phyloP scores from a whole-genome alignment of 805 yeast genomes.

The Ascoidea asiatica region DNA sequence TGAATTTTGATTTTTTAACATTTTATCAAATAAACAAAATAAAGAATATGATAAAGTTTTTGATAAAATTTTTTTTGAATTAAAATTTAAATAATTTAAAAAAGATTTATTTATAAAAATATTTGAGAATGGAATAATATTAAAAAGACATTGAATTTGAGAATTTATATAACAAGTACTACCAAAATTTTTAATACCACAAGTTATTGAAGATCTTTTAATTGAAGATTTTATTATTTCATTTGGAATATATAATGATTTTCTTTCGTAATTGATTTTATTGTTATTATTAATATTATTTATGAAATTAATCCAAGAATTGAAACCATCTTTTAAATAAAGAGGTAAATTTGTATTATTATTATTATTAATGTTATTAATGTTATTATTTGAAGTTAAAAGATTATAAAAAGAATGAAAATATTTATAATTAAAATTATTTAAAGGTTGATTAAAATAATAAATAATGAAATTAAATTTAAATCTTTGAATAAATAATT shows the following conservation, averaged over 20 bases:
- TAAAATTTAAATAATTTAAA: slow-evolving; percentile 22
- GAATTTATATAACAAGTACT: slow-evolving; percentile 69
- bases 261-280: no score
- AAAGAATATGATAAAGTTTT: slow-evolving; percentile 42
- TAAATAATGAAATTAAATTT: no score
- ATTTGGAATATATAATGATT: no score
- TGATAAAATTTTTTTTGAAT: slow-evolving; percentile 16
- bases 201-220: no score
- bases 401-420: no score
- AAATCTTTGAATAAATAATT: no score
- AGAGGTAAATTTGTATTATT: neutral
- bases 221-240: no score
- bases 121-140: slow-evolving; percentile 31
- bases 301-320: no score
- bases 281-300: no score
- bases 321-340: slow-evolving; percentile 22
- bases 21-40: slow-evolving; percentile 39
- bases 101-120: slow-evolving; percentile 34
- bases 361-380: slow-evolving; percentile 6
- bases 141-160: slow-evolving; percentile 58
- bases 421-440: no score
- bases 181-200: slow-evolving; percentile 51
- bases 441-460: no score
- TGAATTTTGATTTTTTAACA: slow-evolving; percentile 43
- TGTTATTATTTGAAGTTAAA: neutral